These are phyloP conservation scores for Arthrobotrys sinensis DNA, from an alignment of 2,329 filamentous ascomycete genomes.

Conservation along the genomic window DNA sequence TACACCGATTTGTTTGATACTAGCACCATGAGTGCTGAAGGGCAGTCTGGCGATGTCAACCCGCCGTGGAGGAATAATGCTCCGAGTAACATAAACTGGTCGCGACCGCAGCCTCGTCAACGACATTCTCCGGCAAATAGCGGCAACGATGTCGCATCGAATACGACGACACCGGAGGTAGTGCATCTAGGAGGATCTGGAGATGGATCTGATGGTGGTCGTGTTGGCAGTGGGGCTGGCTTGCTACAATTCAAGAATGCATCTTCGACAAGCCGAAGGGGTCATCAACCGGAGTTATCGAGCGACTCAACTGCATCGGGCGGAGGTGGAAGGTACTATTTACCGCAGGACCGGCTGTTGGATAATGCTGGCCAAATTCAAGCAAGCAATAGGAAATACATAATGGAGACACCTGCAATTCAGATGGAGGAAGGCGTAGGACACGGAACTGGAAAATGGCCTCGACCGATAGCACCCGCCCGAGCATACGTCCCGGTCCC, in stretches of 20 bases:
- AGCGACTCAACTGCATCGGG: slow-evolving; percentile 53
- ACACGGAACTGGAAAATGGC: slow-evolving; percentile 33
- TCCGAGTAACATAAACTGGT: slow-evolving; percentile 51
- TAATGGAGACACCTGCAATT: slow-evolving; percentile 51
- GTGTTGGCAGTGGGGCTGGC: slow-evolving; percentile 40
- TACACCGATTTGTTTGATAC: not conserved
- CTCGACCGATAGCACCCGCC: slow-evolving; percentile 36
- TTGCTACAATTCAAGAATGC: slow-evolving; percentile 46
- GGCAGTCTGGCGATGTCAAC: slow-evolving; percentile 29
- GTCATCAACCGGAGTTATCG: slow-evolving; percentile 56
- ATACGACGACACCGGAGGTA: slow-evolving; percentile 29
- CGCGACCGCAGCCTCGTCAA: slow-evolving; percentile 55
- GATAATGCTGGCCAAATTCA: slow-evolving; percentile 50
- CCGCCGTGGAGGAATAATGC: slow-evolving; percentile 37
- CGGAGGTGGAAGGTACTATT: slow-evolving; percentile 32
- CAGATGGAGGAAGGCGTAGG: slow-evolving; percentile 55
- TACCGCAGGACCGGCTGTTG: slow-evolving; percentile 51
- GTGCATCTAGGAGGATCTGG: slow-evolving; percentile 30
- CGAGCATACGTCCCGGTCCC: slow-evolving; percentile 52
- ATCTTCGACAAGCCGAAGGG: slow-evolving; percentile 36
- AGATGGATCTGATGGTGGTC: slow-evolving; percentile 27
- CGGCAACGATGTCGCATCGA: slow-evolving; percentile 29
- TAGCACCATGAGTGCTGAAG: slow-evolving; percentile 56
- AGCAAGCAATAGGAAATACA: slow-evolving; percentile 52
- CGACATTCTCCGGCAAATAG: slow-evolving; percentile 29